Conservation (phyloP, 768 basidiomycete species). For the Leccinum uliginosum region DNA sequence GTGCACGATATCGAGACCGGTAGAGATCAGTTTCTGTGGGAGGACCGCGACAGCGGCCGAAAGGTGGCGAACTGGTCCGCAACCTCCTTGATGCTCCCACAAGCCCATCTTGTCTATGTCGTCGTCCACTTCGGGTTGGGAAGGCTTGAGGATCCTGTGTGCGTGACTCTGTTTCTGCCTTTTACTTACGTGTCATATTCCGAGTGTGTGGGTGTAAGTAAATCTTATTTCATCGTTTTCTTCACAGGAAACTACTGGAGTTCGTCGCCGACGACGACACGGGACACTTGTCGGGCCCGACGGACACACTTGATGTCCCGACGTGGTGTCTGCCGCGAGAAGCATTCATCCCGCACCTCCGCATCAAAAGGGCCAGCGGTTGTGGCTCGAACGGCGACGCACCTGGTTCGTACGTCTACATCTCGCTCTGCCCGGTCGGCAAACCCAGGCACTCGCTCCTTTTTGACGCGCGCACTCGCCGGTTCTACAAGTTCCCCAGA, state of each 20-base stretch:
- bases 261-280: conserved; percentile 17
- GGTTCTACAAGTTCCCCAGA: conserved; percentile 19
- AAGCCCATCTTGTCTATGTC: conserved; percentile 16
- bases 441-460: conserved; percentile 14
- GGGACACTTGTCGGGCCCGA: conserved; percentile 5
- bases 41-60: conserved; percentile 2
- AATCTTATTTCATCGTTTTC: background rate
- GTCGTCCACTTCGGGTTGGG: conserved; percentile 10
- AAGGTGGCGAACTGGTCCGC: conserved; percentile 5
- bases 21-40: conserved; percentile 15
- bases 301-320: conserved; percentile 13
- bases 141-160: conserved; percentile 13
- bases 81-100: conserved; percentile 3
- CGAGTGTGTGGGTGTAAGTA: background rate
- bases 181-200: background rate
- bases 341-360: conserved; percentile 11
- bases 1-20: conserved; percentile 14
- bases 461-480: conserved; percentile 12
- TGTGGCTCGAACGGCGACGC: background rate
- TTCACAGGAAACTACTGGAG: conserved; percentile 15
- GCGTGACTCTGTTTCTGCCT: background rate
- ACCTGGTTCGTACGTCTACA: conserved; percentile 11
- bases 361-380: background rate
- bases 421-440: conserved; percentile 10
- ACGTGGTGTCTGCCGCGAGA: conserved; percentile 10